phyloP scores from a whole-genome alignment of 208 protist genomes.

The Trypanosoma melophagium region DNA sequence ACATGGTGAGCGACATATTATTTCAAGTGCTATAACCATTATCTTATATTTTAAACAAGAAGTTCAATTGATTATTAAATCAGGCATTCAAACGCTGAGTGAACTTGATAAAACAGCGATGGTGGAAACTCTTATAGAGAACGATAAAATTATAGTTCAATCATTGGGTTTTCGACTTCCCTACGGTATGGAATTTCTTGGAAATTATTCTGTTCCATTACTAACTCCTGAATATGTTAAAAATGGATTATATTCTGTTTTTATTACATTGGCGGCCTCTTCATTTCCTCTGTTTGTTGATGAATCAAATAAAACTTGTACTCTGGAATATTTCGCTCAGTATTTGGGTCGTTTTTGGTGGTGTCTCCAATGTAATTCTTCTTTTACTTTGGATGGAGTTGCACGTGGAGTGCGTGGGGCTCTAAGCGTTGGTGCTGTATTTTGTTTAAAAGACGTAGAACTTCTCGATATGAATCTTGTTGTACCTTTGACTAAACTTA shows the following conservation, averaged over 20 bases:
- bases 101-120: conserved; percentile 71
- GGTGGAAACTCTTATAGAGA: conserved; percentile 71
- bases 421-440: conserved; percentile 55
- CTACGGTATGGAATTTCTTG: conserved; percentile 87
- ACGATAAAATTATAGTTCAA: conserved; percentile 50
- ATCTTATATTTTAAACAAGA: conserved; percentile 55
- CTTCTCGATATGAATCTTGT: conserved; percentile 30
- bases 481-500: conserved; percentile 23
- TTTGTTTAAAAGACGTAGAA: conserved; percentile 66
- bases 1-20: conserved; percentile 15
- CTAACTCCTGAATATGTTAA: conserved; percentile 43
- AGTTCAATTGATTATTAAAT: conserved; percentile 43
- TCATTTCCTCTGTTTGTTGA: conserved; percentile 24
- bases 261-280: conserved; percentile 25
- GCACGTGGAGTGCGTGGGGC: conserved; percentile 53
- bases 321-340: conserved; percentile 27
- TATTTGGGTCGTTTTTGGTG: conserved; percentile 66
- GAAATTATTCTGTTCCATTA: conserved; percentile 48
- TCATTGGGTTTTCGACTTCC: conserved; percentile 51
- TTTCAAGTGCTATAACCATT: conserved; percentile 55
- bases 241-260: conserved; percentile 26
- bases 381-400: conserved; percentile 38
- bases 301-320: conserved; percentile 1
- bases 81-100: conserved; percentile 41
- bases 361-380: conserved; percentile 48